Evolutionary conservation across 176 grass and related monocot genomes (phyloP), one percentile per base, ranked within the genome.

Genomic region (Zea luxurians): DNA sequence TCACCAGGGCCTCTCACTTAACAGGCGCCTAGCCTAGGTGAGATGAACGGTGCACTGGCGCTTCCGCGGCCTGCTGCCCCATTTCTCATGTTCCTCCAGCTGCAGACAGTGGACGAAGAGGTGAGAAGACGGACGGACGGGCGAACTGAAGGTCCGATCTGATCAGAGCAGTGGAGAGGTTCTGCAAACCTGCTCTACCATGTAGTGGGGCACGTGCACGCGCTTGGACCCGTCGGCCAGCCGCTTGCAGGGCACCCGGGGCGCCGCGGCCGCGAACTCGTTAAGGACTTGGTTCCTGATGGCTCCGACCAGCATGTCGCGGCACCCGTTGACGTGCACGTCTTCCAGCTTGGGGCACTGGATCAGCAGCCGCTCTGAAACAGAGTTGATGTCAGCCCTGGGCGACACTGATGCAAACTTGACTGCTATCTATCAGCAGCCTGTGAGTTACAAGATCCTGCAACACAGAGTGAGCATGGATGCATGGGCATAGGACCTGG

Each of bases 261-360:
- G 43, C 60, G 82, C 90, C 47, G 38, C 48, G 8, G 66, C 70
- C 9, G 74, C 68, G 10, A 94, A 98, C 66, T 98, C 92, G 46
- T 94, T 94, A 35, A 91, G 57, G 48, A 98, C 89, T 92, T 95
- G 92, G 80, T 91, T 95, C 71, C 88, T 94, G 71, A 98, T 91
- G 43, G 92, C 92, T 76, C 92, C 96, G 0, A 92, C 91, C 60
- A 98, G 42, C 96, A 95, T 98, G 58, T 98, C 96, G 7, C 79
- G 57, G 71, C 96, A 98, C 6, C 91, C 92, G 1, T 86, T 83
- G 76, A 82, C 96, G 70, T 94, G 88, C 42, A 98, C 81, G 54
- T 92, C 87, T 46, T 89, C 84, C 92, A 98, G 78, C 64, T 76
- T 92, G 7, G 89, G 92, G 60, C 96, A 98, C 74, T 95, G 92